Conservation (phyloP, 805 yeast species). For the Candida patagonica region DNA sequence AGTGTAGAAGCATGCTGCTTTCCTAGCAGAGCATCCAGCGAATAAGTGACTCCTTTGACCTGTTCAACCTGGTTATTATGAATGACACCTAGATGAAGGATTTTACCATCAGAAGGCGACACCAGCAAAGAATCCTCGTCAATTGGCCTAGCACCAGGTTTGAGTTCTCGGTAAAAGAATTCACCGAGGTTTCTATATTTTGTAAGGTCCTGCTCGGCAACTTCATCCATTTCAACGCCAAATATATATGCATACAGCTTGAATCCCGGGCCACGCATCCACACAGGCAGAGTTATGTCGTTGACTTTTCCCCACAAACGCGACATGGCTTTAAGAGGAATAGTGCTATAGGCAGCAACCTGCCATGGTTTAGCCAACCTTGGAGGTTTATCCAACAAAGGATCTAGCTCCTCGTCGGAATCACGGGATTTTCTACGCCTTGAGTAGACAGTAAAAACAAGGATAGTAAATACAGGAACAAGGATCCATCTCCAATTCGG, state of each 20-base stretch:
- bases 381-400: background rate
- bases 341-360: constrained; percentile 75
- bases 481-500: constrained; percentile 18
- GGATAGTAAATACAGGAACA: constrained; percentile 20
- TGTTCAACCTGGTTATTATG: constrained; percentile 78
- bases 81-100: constrained; percentile 73
- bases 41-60: constrained; percentile 92
- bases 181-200: constrained; percentile 77
- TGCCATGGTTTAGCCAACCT: constrained; percentile 75
- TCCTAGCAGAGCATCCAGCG: constrained; percentile 82
- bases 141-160: constrained; percentile 72
- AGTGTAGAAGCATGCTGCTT: background rate
- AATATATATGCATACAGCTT: constrained; percentile 67
- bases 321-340: constrained; percentile 85
- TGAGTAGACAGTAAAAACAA: constrained; percentile 16
- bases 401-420: constrained; percentile 8
- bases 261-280: constrained; percentile 80
- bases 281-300: constrained; percentile 70
- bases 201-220: constrained; percentile 70
- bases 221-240: constrained; percentile 84
- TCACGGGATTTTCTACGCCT: constrained; percentile 9
- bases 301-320: constrained; percentile 93
- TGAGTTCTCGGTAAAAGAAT: constrained; percentile 77
- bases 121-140: constrained; percentile 55
- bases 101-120: constrained; percentile 90